These are phyloP conservation scores for Termitomyces sp. DNA, from an alignment of 768 basidiomycete species.

Conservation along the genomic window DNA sequence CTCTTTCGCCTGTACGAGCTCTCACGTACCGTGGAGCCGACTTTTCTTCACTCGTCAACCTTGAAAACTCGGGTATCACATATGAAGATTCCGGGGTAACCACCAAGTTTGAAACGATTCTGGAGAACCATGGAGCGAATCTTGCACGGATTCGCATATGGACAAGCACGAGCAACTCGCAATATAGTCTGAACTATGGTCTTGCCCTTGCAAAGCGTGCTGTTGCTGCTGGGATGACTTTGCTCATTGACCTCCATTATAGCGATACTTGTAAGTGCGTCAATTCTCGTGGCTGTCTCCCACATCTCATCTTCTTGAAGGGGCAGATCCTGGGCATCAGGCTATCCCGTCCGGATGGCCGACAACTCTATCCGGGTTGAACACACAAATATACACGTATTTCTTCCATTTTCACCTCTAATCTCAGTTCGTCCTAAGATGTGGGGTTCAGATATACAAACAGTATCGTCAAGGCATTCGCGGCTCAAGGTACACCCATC, in stretches of 20 bases:
- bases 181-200: conserved; percentile 50
- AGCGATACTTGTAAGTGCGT: conserved; percentile 53
- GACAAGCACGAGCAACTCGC: conserved; percentile 50
- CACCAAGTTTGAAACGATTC: conserved; percentile 47
- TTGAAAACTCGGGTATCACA: conserved; percentile 43
- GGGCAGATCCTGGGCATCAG: conserved; percentile 66
- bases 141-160: conserved; percentile 58
- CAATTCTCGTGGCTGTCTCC: not conserved
- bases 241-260: conserved; percentile 57
- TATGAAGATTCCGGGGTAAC: conserved; percentile 39
- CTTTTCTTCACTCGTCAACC: conserved; percentile 48
- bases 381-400: conserved; percentile 54
- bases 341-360: conserved; percentile 57
- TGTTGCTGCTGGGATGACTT: conserved; percentile 50
- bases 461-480: conserved; percentile 47
- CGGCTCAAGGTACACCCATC: conserved; percentile 49
- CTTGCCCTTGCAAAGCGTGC: conserved; percentile 53
- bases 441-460: conserved; percentile 41
- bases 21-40: conserved; percentile 53
- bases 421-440: not conserved
- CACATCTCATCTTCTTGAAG: conserved; percentile 21
- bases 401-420: conserved; percentile 5
- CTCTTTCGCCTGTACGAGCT: conserved; percentile 24
- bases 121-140: conserved; percentile 50
- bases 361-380: conserved; percentile 43